Evolutionary conservation across 2,329 filamentous ascomycete species (phyloP).

Genomic region (Botrytis fabae): DNA sequence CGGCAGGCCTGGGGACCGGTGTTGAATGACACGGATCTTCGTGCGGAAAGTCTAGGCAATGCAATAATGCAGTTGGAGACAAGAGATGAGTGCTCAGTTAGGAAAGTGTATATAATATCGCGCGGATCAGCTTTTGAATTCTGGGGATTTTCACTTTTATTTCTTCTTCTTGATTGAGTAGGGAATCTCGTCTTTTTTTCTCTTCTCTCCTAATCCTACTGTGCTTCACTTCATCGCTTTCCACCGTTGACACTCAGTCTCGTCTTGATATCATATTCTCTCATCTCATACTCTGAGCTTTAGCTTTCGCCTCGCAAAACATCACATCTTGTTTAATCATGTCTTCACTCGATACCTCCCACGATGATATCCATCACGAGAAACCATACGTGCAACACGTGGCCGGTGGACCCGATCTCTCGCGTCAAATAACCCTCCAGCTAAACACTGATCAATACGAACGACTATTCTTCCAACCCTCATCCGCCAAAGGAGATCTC

Average conservation of each 20-base stretch:
- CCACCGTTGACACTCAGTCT: background rate
- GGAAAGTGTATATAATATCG: background rate
- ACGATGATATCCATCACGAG: constrained; percentile 5
- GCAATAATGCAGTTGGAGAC: background rate
- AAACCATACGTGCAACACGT: constrained; percentile 1
- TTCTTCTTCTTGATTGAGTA: background rate
- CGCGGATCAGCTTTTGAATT: background rate
- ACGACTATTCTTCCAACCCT: constrained; percentile 29
- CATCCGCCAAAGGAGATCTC: constrained; percentile 26
- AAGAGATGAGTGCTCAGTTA: background rate
- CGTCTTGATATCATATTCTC: background rate
- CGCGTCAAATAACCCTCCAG: constrained; percentile 22
- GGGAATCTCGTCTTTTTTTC: background rate
- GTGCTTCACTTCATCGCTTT: background rate
- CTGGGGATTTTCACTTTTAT: background rate
- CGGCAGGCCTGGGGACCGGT: background rate
- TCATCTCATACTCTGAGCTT: background rate
- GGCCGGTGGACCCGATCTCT: background rate
- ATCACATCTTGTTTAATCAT: background rate
- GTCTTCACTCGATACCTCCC: background rate
- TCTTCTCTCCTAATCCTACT: background rate
- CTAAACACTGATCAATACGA: constrained; percentile 28
- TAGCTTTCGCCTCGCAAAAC: background rate
- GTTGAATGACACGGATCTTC: background rate
- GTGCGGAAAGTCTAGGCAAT: background rate